These are phyloP conservation scores for Colletotrichum sojae DNA, from an alignment of 2,329 filamentous ascomycete species.

Conservation along the genomic window DNA sequence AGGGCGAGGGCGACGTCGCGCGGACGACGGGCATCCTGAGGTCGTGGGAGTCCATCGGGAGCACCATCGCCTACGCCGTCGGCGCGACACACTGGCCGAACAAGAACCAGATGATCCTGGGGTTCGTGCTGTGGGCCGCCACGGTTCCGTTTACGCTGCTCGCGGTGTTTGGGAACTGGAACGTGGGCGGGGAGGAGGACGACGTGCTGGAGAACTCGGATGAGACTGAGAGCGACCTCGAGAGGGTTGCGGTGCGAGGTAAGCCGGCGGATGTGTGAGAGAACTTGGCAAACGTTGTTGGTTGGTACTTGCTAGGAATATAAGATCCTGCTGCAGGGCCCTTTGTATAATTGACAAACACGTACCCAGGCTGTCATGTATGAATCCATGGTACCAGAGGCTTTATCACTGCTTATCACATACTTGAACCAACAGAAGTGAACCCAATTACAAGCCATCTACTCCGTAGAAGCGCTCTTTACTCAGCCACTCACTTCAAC, in stretches of 20 bases:
- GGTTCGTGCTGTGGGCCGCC: conserved; percentile 26
- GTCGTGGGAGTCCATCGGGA: conserved; percentile 33
- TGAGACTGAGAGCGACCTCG: conserved; percentile 20
- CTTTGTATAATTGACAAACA: no score
- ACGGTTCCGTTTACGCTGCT: conserved; percentile 35
- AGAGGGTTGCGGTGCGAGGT: conserved; percentile 13
- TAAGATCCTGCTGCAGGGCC: no score
- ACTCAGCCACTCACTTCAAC: no score
- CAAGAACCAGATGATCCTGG: conserved; percentile 33
- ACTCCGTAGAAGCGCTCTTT: no score
- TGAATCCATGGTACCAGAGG: no score
- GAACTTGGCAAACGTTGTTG: neutral
- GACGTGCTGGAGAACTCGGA: conserved; percentile 2
- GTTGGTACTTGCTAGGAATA: no score
- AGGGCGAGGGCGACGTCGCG: conserved; percentile 31
- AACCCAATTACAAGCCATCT: no score
- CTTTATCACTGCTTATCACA: no score
- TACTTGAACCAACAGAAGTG: no score
- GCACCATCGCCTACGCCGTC: conserved; percentile 31
- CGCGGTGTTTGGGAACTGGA: conserved; percentile 34
- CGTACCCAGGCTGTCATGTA: no score
- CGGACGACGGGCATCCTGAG: conserved; percentile 32
- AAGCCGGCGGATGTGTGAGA: conserved; percentile 15
- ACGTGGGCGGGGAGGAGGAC: neutral
- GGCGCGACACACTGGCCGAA: conserved; percentile 35